Conservation (phyloP, 2,329 filamentous ascomycete genomes). For the Chrysosporium queenslandicum region DNA sequence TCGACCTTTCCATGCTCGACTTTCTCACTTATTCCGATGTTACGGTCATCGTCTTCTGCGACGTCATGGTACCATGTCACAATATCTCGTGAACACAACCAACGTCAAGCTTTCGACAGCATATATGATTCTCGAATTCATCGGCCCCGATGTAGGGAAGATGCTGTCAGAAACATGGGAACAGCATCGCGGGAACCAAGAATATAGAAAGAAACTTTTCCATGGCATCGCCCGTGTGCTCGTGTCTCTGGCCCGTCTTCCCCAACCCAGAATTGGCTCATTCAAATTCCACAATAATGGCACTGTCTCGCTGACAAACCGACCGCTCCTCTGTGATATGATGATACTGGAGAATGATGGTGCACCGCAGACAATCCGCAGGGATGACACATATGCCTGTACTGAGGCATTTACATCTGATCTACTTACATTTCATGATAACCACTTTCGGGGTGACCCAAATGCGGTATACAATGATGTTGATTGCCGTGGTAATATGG, state of each 20-base stretch:
- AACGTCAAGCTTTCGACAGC: conserved; percentile 13
- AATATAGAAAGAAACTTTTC: conserved; percentile 20
- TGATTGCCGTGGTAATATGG: conserved; percentile 20
- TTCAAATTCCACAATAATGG: conserved; percentile 24
- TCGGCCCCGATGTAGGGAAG: conserved; percentile 18
- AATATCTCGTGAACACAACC: neutral
- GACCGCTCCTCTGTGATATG: conserved; percentile 23
- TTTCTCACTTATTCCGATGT: neutral
- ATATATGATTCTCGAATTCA: conserved; percentile 26
- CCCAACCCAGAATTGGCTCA: conserved; percentile 29
- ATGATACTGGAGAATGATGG: conserved; percentile 23
- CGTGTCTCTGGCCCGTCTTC: conserved; percentile 17
- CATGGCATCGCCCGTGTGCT: conserved; percentile 17
- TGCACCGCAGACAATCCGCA: conserved; percentile 21
- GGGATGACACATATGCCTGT: conserved; percentile 20
- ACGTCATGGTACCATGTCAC: neutral
- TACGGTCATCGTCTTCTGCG: neutral
- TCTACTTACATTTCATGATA: conserved; percentile 23
- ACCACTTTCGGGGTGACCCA: conserved; percentile 16
- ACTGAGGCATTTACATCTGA: conserved; percentile 22
- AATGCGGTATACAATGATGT: conserved; percentile 21
- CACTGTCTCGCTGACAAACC: conserved; percentile 22
- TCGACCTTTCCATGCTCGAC: neutral
- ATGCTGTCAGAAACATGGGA: conserved; percentile 27
- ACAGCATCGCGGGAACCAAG: conserved; percentile 5